Evolutionary conservation across 2,329 filamentous ascomycete genomes (phyloP), one percentile per base, ranked within the genome.

Genomic region (Podosphaera fusca): DNA sequence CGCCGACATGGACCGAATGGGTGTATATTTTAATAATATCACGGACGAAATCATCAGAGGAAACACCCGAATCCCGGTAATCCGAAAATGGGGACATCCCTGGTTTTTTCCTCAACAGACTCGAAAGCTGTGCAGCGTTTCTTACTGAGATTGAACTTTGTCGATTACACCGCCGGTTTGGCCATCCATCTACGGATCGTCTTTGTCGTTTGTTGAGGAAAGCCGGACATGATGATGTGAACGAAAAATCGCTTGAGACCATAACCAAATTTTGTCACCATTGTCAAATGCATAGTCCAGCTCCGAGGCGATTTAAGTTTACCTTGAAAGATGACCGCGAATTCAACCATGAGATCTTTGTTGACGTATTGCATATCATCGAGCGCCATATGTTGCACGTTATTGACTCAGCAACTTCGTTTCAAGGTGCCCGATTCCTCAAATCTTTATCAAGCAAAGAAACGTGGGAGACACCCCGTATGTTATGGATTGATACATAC

Each of bases 401-500:
- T 21, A 38, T 58, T 14, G 46, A 59, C 45, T 46, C 36, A 40
- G 42, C 33, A 7, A 58, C 45, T 34, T 14, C n/a, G 30, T 59
- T 55, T 38, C 50, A 57, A 45, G 47, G 46, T 12, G 56, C 31
- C 12, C 54, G 56, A 58, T 59, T 12, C n/a, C 35, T 59, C 31
- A n/a, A 51, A 52, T 29, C 14, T 14, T 7, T 55, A 6, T 33
- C 21, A 31, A 31, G 31, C 14, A 53, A 45, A 34, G 21, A 55
- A n/a, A 53, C 38, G 4, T 58, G 53, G 36, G 47, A 59, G 12
- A 34, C n/a, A 10, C 42, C 58, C 36, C 21, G 58, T 1, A 35
- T 30, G 7, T 52, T 46, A 30, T 59, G 50, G 55, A 58, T 58
- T 9, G 51, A 59, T 35, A 59, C 42, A 12, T 59, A 59, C 36